Conservation (phyloP, 1,284 basidiomycete species). For the Xerocomus nothofagi region DNA sequence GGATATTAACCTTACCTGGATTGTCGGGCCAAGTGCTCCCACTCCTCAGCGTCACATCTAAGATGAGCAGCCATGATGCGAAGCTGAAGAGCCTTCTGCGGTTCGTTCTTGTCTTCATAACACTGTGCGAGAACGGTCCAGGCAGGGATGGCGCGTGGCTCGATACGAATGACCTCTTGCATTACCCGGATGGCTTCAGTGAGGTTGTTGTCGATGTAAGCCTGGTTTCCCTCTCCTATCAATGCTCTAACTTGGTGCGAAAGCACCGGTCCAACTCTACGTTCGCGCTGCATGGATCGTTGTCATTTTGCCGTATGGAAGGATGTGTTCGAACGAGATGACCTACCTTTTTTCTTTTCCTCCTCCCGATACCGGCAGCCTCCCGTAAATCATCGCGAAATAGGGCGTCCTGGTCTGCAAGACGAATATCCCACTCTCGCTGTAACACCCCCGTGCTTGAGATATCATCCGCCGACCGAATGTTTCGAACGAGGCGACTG, state of each 20-base stretch:
- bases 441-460: conserved; percentile 35
- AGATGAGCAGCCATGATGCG: conserved; percentile 65
- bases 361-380: conserved; percentile 67
- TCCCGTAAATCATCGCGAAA: conserved; percentile 60
- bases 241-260: conserved; percentile 75
- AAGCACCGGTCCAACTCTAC: conserved; percentile 54
- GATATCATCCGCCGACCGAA: conserved; percentile 29
- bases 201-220: conserved; percentile 75
- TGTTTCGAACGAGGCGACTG: conserved; percentile 28
- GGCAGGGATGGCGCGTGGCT: conserved; percentile 80
- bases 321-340: conserved; percentile 37
- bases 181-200: conserved; percentile 75
- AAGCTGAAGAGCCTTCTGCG: conserved; percentile 22
- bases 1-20: conserved; percentile 53
- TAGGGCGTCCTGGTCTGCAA: conserved; percentile 61
- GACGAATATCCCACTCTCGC: conserved; percentile 30
- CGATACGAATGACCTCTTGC: conserved; percentile 91
- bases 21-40: conserved; percentile 77
- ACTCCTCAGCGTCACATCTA: conserved; percentile 78
- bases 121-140: conserved; percentile 78
- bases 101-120: conserved; percentile 21
- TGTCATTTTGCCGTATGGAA: not conserved
- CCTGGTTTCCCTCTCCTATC: conserved; percentile 89
- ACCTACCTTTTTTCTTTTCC: conserved; percentile 49
- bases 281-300: conserved; percentile 33